Conservation (phyloP, 2,329 filamentous ascomycete species). For the Herpotrichia juniperi region DNA sequence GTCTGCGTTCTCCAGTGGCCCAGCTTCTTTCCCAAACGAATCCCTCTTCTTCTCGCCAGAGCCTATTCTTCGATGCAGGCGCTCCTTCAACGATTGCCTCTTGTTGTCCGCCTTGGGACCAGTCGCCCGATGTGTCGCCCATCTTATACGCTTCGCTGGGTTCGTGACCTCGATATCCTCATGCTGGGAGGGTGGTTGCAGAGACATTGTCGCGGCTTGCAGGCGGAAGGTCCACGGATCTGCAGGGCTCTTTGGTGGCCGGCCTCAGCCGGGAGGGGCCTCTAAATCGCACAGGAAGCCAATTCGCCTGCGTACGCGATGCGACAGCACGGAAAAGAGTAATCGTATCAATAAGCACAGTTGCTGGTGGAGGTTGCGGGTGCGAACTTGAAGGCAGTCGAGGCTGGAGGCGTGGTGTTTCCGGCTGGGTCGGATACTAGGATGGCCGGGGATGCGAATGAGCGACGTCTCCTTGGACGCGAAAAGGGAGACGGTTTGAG, state of each 20-base stretch:
- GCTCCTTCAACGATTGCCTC: slow-evolving; percentile 80
- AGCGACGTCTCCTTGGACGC: slow-evolving; percentile 20
- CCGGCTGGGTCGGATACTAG: slow-evolving; percentile 26
- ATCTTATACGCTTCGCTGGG: slow-evolving; percentile 81
- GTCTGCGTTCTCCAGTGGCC: slow-evolving; percentile 50
- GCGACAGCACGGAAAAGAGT: neutral
- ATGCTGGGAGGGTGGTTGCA: slow-evolving; percentile 25
- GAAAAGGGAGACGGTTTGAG: slow-evolving; percentile 8
- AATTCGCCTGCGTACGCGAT: slow-evolving; percentile 28
- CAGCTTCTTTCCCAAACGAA: slow-evolving; percentile 46
- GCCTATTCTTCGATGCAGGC: slow-evolving; percentile 67
- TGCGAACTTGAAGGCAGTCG: slow-evolving; percentile 21
- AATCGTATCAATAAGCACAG: neutral
- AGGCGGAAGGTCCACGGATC: slow-evolving; percentile 26
- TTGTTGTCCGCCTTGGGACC: slow-evolving; percentile 78
- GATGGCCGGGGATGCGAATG: slow-evolving; percentile 18
- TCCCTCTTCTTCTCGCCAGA: slow-evolving; percentile 67
- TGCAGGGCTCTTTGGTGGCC: slow-evolving; percentile 32
- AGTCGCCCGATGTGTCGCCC: slow-evolving; percentile 90
- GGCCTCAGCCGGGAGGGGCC: slow-evolving; percentile 47
- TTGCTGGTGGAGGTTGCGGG: neutral
- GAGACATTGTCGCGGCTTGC: slow-evolving; percentile 32
- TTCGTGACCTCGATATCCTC: slow-evolving; percentile 61
- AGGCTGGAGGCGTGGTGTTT: slow-evolving; percentile 14
- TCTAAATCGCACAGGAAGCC: slow-evolving; percentile 36